Evolutionary conservation across 106 monocot species (phyloP).

Genomic region (Narthecium ossifragum): DNA sequence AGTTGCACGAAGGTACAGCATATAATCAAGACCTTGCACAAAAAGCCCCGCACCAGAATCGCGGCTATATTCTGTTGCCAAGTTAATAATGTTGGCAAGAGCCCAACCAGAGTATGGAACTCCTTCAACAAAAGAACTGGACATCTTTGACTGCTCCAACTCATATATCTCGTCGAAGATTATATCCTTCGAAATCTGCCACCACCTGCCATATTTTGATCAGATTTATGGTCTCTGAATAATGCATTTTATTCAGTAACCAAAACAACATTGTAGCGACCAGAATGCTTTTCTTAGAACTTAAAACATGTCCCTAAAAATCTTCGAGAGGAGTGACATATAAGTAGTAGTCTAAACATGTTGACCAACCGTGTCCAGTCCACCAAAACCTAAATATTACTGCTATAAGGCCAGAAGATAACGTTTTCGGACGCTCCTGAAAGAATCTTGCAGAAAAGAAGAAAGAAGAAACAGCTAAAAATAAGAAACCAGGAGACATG

Average conservation of each 20-base stretch:
- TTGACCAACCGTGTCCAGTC: too few relatives aligned
- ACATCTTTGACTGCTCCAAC: constrained; percentile 31
- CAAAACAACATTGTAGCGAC: background rate
- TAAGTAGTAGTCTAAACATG: too few relatives aligned
- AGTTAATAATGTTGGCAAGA: constrained; percentile 66
- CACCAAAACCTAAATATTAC: too few relatives aligned
- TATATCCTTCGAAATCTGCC: constrained; percentile 70
- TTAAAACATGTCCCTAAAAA: too few relatives aligned
- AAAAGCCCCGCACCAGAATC: constrained; percentile 40
- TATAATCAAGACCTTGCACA: constrained; percentile 44
- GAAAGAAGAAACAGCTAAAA: background rate
- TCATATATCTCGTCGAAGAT: constrained; percentile 51
- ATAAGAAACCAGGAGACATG: background rate
- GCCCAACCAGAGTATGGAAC: constrained; percentile 71
- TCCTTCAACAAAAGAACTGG: constrained; percentile 5
- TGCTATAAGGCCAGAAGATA: too few relatives aligned
- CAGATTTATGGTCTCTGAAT: constrained; percentile 31
- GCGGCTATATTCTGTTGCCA: constrained; percentile 36
- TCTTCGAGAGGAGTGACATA: too few relatives aligned
- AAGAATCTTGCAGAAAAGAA: too few relatives aligned
- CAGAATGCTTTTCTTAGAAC: background rate
- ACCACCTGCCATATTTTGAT: constrained; percentile 75
- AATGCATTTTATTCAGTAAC: background rate
- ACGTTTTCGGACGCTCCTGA: too few relatives aligned
- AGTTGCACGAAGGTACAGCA: constrained; percentile 49